Evolutionary conservation across 495 filamentous ascomycete genomes (phyloP).

Genomic region (Penicillium cosmopolitanum): DNA sequence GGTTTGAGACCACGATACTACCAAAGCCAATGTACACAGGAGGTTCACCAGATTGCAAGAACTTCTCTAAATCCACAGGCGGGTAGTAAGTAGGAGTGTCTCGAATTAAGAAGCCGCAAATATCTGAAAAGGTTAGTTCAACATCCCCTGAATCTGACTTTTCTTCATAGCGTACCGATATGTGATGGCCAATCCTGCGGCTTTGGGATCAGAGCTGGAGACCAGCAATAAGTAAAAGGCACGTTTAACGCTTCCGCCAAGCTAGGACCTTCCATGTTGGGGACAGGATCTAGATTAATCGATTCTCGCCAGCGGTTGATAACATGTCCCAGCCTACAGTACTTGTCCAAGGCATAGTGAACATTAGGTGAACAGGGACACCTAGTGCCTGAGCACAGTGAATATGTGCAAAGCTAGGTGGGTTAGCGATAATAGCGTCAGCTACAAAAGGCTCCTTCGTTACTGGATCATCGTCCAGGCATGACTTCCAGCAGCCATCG

Average conservation of each 20-base stretch:
- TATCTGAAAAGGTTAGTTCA: too few species aligned
- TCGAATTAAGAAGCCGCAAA: too few species aligned
- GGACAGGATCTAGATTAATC: constrained; percentile 12
- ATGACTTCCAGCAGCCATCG: neutral
- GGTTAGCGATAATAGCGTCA: constrained; percentile 81
- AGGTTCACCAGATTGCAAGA: too few species aligned
- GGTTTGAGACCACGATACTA: too few species aligned
- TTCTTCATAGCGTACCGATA: constrained; percentile 39
- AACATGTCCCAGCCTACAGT: constrained; percentile 29
- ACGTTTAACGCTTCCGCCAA: constrained; percentile 11
- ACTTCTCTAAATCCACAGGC: too few species aligned
- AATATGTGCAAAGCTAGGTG: constrained; percentile 79
- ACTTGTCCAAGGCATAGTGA: constrained; percentile 68
- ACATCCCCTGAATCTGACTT: too few species aligned
- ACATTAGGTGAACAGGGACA: constrained; percentile 78
- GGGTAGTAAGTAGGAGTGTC: too few species aligned
- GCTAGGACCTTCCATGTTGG: constrained; percentile 6
- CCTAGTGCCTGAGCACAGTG: constrained; percentile 76
- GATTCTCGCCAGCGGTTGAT: constrained; percentile 16
- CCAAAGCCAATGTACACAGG: too few species aligned
- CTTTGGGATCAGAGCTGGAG: constrained; percentile 14
- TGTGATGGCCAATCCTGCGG: constrained; percentile 17
- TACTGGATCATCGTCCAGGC: neutral
- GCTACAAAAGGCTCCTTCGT: constrained; percentile 62
- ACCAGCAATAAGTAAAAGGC: constrained; percentile 26